Base-by-base conservation (phyloP, 2,329 filamentous ascomycete genomes). In the Nothopassalora personata region DNA sequence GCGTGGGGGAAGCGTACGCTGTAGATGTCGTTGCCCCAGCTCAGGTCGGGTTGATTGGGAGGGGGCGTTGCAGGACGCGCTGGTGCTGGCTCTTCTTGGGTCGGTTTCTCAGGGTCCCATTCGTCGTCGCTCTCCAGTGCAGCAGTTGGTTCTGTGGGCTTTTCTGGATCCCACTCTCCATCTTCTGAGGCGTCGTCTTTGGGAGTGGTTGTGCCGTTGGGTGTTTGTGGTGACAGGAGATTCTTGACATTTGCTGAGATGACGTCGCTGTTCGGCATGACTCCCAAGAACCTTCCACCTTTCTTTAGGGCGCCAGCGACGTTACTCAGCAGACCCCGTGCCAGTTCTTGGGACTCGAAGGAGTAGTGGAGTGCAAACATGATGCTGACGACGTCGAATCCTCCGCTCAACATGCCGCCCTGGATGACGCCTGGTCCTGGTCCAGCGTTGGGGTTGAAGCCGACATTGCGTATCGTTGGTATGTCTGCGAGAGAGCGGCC, bases 281-380 rank as follows among this genome's bases (percentile, higher is more conserved):
- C 91, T 31, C 94, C 94, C 58, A 99, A 87, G 75, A 99, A 95
- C 39, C 91, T 86, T 1, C 94, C 94, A 27, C 94, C 94, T 72
- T 97, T 97, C 74, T 93, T 96, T 69, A 99, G 76, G 1, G 89
- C 84, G 0, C 91, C 89, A 0, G 94, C 88, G 3, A 99, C 93
- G 70, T 99, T 99, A 69, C 86, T 84, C 57, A 99, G 81, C 94
- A 99, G 97, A 63, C 85, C 89, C 48, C 91, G 85, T 1, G 93
- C 91, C 74, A 96, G 95, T 51, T 85, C 84, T 74, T 99, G 93
- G 54, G 81, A 90, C 78, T 97, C 94, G 67, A 97, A 99, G 5
- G 94, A 92, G 73, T 99, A 99, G 77, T 99, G 94, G 86, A 99
- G 94, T 70, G 91, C 95, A 75, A 99, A 99, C 94, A 99, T 99